These are phyloP conservation scores for Candida arabinofermentans DNA, from an alignment of 805 yeast genomes.

Conservation along the genomic window DNA sequence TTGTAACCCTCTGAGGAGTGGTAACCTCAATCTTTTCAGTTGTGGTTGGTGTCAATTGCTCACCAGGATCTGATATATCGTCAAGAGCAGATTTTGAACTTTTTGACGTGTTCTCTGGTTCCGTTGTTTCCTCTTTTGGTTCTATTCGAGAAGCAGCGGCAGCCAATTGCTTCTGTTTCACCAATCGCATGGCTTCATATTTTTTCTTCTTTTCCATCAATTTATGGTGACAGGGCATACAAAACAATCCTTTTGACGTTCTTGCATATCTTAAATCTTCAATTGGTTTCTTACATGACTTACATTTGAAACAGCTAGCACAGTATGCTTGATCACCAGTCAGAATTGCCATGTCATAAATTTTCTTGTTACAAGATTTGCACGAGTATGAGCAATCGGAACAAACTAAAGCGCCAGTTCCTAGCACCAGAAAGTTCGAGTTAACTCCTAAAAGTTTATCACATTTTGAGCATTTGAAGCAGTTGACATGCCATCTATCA, in stretches of 20 bases:
- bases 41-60: slow-evolving; percentile 8
- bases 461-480: slow-evolving; percentile 89
- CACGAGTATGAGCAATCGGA: slow-evolving; percentile 91
- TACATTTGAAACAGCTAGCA: slow-evolving; percentile 82
- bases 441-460: slow-evolving; percentile 73
- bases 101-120: slow-evolving; percentile 1
- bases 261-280: slow-evolving; percentile 89
- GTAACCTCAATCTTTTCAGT: slow-evolving; percentile 12
- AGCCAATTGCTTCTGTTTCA: slow-evolving; percentile 24
- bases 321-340: slow-evolving; percentile 97
- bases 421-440: slow-evolving; percentile 85
- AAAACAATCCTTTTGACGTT: slow-evolving; percentile 87
- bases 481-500: slow-evolving; percentile 92
- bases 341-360: slow-evolving; percentile 87
- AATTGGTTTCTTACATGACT: slow-evolving; percentile 79
- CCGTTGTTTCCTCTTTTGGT: not conserved
- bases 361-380: slow-evolving; percentile 76
- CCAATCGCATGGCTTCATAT: slow-evolving; percentile 39
- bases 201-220: slow-evolving; percentile 70
- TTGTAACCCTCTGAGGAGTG: slow-evolving; percentile 13
- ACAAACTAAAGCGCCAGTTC: slow-evolving; percentile 89
- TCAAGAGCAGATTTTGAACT: not conserved
- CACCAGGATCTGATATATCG: slow-evolving; percentile 11
- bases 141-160: slow-evolving; percentile 10
- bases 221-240: slow-evolving; percentile 88